Evolutionary conservation across 345 rosid genomes (phyloP), one percentile per base, ranked within the genome.

Genomic region (Syzygium grande): DNA sequence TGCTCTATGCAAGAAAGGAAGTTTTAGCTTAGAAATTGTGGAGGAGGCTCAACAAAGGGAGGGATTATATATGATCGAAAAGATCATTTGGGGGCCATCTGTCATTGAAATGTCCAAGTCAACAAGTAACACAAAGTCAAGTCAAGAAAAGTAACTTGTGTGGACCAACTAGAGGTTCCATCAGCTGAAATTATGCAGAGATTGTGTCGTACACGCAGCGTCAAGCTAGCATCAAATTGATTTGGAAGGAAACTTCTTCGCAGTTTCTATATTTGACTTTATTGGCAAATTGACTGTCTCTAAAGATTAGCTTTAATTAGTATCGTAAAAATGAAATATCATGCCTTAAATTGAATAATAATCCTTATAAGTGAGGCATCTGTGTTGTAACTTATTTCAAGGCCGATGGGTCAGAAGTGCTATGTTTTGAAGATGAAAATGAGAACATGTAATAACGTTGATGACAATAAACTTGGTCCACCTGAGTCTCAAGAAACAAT

Each of bases 331-430:
- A 61, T 61, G 73, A 61, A 61, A n/a, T 61, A 61, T n/a, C 6
- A 19, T n/a, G 2, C 34, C 19, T 61, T 12, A 13, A 61, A 61
- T 61, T n/a, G 73, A 61, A 61, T n/a, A 61, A n/a, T 61, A 61
- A 61, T 61, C 73, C 19, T 61, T 3, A 0, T 61, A n/a, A 61
- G 34, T 61, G 34, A 61, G 73, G 73, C 73, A 61, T n/a, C 2
- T 5, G 34, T 61, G 73, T 61, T 61, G 34, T 61, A 0, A 12
- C 54, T 52, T 52, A 52, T 52, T 52, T 61, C 29, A 51, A n/a
- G 4, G 73, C 17, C 68, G n/a, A 61, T 61, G 0, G 5, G 68
- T 61, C 8, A 27, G 0, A n/a, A 61, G 73, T 27, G 2, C 68
- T 25, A 10, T 21, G 59, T 53, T 53, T 22, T 53, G 56, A 17